Conservation (phyloP, 768 basidiomycete genomes). For the Serendipita sp. region DNA sequence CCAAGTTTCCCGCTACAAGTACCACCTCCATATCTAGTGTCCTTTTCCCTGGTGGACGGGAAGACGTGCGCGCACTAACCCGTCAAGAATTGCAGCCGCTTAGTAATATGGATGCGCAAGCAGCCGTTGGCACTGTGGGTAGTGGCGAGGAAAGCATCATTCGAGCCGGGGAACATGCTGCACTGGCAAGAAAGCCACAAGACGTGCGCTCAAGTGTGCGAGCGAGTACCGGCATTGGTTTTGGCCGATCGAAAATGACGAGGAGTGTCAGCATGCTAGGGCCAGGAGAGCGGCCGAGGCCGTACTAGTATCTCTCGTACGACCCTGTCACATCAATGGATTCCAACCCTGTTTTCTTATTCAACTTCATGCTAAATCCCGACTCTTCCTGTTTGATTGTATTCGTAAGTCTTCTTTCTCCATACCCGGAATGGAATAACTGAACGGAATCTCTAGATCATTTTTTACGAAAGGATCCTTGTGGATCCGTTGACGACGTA, state of each 20-base stretch:
- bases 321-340: too few relatives aligned
- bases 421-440: too few relatives aligned
- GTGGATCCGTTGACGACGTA: too few relatives aligned
- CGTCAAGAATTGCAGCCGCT: background rate
- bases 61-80: background rate
- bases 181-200: background rate
- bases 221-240: background rate
- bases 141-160: background rate
- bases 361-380: too few relatives aligned
- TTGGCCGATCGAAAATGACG: background rate
- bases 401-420: too few relatives aligned
- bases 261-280: conserved; percentile 4
- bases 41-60: background rate
- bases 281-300: background rate
- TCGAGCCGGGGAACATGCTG: background rate
- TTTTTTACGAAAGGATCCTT: too few relatives aligned
- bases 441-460: too few relatives aligned
- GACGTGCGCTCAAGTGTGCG: background rate
- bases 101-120: background rate
- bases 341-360: too few relatives aligned
- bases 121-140: background rate
- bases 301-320: background rate
- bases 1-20: background rate
- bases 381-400: too few relatives aligned
- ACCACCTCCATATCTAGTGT: conserved; percentile 1